Evolutionary conservation across 2,329 filamentous ascomycete genomes (phyloP).

Genomic region (Venturia nashicola): DNA sequence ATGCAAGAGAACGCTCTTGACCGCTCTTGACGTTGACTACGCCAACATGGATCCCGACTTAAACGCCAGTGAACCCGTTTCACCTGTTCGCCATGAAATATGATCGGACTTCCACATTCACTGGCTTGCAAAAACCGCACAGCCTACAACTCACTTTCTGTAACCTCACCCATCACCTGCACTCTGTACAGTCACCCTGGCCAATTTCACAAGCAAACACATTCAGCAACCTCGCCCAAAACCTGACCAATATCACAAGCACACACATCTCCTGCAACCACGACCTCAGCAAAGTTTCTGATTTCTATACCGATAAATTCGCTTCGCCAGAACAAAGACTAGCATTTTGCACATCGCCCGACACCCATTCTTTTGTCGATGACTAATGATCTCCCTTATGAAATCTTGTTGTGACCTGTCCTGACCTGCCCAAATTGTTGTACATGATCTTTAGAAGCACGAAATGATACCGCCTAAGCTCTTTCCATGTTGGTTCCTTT

Average conservation of each 20-base stretch:
- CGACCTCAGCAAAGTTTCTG: neutral
- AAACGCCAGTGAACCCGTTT: neutral
- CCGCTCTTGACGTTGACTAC: neutral
- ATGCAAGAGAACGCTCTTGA: neutral
- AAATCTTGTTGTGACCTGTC: neutral
- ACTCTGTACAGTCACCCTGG: neutral
- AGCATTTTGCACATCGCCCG: neutral
- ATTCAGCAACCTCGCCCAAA: neutral
- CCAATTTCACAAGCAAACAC: neutral
- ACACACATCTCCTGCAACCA: neutral
- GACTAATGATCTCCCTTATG: neutral
- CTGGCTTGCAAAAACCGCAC: too few species aligned
- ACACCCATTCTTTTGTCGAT: neutral
- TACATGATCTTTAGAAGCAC: neutral
- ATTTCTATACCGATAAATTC: neutral
- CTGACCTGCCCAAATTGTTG: neutral
- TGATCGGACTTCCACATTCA: too few species aligned
- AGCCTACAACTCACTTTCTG: neutral
- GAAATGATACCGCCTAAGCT: neutral
- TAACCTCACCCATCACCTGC: neutral
- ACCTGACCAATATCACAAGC: neutral
- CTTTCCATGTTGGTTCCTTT: constrained; percentile 16
- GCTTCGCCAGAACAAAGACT: neutral
- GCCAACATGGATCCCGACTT: too few species aligned
- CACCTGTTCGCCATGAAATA: neutral